Conservation (phyloP, 2,329 filamentous ascomycete species). For the Colletotrichum phormii region DNA sequence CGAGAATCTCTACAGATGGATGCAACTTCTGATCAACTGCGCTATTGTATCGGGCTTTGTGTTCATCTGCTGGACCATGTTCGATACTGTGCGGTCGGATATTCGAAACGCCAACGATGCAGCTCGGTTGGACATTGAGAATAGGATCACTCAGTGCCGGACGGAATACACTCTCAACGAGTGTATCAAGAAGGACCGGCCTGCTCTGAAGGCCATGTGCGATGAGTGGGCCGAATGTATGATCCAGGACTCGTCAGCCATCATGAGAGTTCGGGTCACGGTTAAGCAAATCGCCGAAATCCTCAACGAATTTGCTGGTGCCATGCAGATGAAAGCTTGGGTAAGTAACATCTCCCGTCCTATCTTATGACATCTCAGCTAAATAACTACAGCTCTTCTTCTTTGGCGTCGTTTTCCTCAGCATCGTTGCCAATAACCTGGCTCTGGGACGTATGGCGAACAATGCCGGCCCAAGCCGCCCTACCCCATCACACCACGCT, state of each 20-base stretch:
- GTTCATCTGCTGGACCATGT: slow-evolving; percentile 74
- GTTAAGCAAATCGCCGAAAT: slow-evolving; percentile 92
- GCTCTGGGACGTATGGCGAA: slow-evolving; percentile 52
- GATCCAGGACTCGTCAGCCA: slow-evolving; percentile 81
- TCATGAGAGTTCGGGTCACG: slow-evolving; percentile 83
- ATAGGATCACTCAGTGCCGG: slow-evolving; percentile 79
- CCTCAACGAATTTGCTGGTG: slow-evolving; percentile 92
- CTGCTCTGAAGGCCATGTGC: slow-evolving; percentile 80
- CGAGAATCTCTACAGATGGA: slow-evolving; percentile 69
- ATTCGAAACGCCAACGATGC: slow-evolving; percentile 78
- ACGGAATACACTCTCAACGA: slow-evolving; percentile 80
- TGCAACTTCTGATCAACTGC: slow-evolving; percentile 72
- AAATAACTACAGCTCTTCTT: slow-evolving; percentile 58
- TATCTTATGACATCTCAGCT: neutral
- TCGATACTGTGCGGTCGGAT: slow-evolving; percentile 78
- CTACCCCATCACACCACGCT: slow-evolving; percentile 43
- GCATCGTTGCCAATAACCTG: slow-evolving; percentile 63
- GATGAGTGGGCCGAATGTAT: slow-evolving; percentile 89
- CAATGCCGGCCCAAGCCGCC: slow-evolving; percentile 41
- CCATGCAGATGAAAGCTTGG: slow-evolving; percentile 84
- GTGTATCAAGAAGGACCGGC: slow-evolving; percentile 75
- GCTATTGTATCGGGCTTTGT: slow-evolving; percentile 66
- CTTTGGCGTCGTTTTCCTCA: slow-evolving; percentile 59
- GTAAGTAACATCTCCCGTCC: slow-evolving; percentile 48
- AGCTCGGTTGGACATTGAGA: slow-evolving; percentile 75